Evolutionary conservation across 1,139 yeast genomes (phyloP).

Genomic region (Sugiyamaella xylanicola): DNA sequence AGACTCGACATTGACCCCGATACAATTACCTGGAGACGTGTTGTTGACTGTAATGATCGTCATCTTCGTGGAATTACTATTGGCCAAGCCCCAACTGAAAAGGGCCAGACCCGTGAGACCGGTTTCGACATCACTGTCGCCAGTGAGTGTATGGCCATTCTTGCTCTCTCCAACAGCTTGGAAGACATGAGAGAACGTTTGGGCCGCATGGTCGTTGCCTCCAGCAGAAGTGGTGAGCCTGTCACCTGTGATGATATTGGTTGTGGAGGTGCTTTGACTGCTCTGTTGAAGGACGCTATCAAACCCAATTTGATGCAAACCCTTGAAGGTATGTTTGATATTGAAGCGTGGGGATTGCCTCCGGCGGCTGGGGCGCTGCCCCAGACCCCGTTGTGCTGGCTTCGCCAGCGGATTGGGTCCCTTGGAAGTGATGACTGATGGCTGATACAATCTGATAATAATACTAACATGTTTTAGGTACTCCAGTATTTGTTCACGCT

Average conservation of each 20-base stretch:
- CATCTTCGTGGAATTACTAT: conserved; percentile 87
- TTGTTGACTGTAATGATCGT: conserved; percentile 94
- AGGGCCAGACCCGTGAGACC: conserved; percentile 82
- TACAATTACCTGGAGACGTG: conserved; percentile 95
- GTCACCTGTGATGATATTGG: conserved; percentile 96
- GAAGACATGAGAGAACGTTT: conserved; percentile 87
- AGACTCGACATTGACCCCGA: conserved; percentile 92
- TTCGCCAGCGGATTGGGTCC: no score
- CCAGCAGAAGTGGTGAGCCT: conserved; percentile 81
- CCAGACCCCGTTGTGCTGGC: neutral
- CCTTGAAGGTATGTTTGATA: conserved; percentile 57
- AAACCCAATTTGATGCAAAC: conserved; percentile 98
- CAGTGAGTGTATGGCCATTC: conserved; percentile 95
- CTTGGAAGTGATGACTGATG: no score
- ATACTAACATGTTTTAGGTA: conserved; percentile 34
- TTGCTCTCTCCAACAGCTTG: conserved; percentile 85
- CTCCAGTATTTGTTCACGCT: conserved; percentile 97
- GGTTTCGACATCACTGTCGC: conserved; percentile 98
- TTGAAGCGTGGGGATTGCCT: conserved; percentile 44
- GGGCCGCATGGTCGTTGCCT: conserved; percentile 89
- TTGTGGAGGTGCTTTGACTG: conserved; percentile 96
- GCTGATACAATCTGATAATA: no score
- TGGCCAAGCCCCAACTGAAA: conserved; percentile 93
- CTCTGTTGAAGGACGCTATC: conserved; percentile 92
- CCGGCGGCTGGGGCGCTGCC: conserved; percentile 4